Evolutionary conservation across 83 land plant genomes (phyloP), one percentile per base, ranked within the genome.

Genomic region (Thuja plicata): DNA sequence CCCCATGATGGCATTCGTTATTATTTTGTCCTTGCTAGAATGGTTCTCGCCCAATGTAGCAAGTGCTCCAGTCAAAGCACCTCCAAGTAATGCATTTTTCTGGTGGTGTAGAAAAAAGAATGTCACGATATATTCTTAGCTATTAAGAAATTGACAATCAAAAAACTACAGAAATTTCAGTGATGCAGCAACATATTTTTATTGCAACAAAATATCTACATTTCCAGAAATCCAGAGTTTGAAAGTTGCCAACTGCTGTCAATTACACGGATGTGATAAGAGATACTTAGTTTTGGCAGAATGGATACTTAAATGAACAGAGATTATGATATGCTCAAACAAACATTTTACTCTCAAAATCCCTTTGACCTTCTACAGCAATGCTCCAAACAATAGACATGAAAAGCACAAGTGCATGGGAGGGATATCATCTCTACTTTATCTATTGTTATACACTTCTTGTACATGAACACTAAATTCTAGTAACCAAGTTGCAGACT

Each of bases 11-110:
- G 97, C 97, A 86, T 94, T 94, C 55, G 87, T 66, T 40, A 96
- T 87, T 57, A 97, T 85, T 88, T 93, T 94, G 91, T 96, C 96
- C 85, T 60, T 90, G 66, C 38, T 86, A 13, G 88, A 86, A 50
- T 91, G 90, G 79, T 92, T 90, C 2, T 92, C 98, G 8, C 93
- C 89, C 40, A 78, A 1, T 15, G 95, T 91, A 13, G 94, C 38
- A 37, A 95, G 60, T 8, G 94, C 98, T 15, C 99, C 99, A 2
- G 98, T 96, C 86, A 97, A 27, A 46, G 95, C 98, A 60, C 98
- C 98, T 19, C 99, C 94, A 9, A 97, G 88, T 90, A 94, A 90
- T 1, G 97, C 98, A 92, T 96, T 97, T 87, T 96, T 97, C 98
- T 97, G 96, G 17, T 12, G 35, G 16, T 11, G 16, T 24, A 34